Evolutionary conservation across 2,329 filamentous ascomycete species (phyloP).

Genomic region (Sarocladiaceae sp.): DNA sequence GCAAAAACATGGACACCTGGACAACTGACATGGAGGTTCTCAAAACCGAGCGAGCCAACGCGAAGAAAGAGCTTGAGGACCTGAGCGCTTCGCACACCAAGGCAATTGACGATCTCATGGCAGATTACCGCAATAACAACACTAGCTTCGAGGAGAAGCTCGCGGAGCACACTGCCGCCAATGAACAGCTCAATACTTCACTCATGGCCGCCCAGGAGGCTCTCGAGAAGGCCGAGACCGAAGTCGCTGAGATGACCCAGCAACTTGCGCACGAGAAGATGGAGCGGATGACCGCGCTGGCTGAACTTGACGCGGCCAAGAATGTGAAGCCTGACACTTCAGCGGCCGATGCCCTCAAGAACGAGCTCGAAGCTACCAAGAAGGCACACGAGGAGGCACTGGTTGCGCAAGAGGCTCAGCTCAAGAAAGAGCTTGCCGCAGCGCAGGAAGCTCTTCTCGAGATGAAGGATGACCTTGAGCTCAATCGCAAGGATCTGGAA

Average conservation of each 20-base stretch:
- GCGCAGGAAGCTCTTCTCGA: conserved; percentile 26
- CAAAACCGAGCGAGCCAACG: conserved; percentile 31
- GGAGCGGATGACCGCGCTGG: conserved; percentile 51
- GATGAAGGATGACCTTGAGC: conserved; percentile 36
- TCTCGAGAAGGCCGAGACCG: conserved; percentile 38
- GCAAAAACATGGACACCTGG: conserved; percentile 30
- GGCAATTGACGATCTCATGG: conserved; percentile 33
- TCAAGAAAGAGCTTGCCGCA: conserved; percentile 29
- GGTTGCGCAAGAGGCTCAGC: conserved; percentile 22
- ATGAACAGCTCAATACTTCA: conserved; percentile 28
- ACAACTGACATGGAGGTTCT: conserved; percentile 15
- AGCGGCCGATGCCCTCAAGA: conserved; percentile 44
- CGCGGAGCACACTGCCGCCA: conserved; percentile 27
- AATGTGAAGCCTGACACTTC: conserved; percentile 51
- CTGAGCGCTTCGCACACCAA: conserved; percentile 29
- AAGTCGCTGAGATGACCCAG: conserved; percentile 43
- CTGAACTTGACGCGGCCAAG: conserved; percentile 53
- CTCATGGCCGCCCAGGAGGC: conserved; percentile 34
- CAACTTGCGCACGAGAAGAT: conserved; percentile 54
- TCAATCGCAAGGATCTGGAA: conserved; percentile 47
- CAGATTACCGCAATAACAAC: conserved; percentile 29
- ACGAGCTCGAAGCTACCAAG: conserved; percentile 43
- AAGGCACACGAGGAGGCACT: conserved; percentile 39
- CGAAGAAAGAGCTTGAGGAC: conserved; percentile 38
- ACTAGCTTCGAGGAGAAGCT: conserved; percentile 29